Evolutionary conservation across 208 protist species (phyloP).

Genomic region (Acanthamoeba healyi): DNA sequence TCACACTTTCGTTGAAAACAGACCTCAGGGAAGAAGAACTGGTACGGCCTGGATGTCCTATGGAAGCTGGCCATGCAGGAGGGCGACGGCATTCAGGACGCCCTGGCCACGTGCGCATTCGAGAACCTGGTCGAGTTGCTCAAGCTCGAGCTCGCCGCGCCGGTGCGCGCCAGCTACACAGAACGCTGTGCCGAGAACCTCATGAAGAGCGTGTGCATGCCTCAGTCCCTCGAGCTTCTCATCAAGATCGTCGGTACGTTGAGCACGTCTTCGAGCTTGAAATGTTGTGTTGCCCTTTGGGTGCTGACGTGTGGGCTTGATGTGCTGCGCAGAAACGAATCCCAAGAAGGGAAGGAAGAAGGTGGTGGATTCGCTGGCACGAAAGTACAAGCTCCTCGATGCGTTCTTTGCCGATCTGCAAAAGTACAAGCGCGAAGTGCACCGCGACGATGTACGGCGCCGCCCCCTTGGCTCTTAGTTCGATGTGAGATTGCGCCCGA

Average conservation of each 20-base stretch:
- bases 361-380: conserved; percentile 78
- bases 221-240: conserved; percentile 79
- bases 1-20: not conserved
- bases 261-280: not conserved
- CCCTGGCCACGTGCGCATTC: conserved; percentile 62
- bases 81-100: not conserved
- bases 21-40: conserved; percentile 76
- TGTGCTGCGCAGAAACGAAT: conserved; percentile 48
- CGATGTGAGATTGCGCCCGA: too few relatives aligned
- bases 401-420: conserved; percentile 68
- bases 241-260: conserved; percentile 78
- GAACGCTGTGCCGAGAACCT: conserved; percentile 81
- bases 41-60: conserved; percentile 80
- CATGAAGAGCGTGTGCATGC: conserved; percentile 64
- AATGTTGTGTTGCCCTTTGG: too few relatives aligned
- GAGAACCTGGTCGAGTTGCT: conserved; percentile 73
- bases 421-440: conserved; percentile 65
- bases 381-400: conserved; percentile 71
- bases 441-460: not conserved
- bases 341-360: conserved; percentile 78
- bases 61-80: conserved; percentile 76
- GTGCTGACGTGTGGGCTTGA: too few relatives aligned
- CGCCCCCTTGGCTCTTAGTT: not conserved
- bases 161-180: conserved; percentile 63
- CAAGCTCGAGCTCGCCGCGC: conserved; percentile 64